Evolutionary conservation across 768 basidiomycete genomes (phyloP).

Genomic region (Trametes villosa): DNA sequence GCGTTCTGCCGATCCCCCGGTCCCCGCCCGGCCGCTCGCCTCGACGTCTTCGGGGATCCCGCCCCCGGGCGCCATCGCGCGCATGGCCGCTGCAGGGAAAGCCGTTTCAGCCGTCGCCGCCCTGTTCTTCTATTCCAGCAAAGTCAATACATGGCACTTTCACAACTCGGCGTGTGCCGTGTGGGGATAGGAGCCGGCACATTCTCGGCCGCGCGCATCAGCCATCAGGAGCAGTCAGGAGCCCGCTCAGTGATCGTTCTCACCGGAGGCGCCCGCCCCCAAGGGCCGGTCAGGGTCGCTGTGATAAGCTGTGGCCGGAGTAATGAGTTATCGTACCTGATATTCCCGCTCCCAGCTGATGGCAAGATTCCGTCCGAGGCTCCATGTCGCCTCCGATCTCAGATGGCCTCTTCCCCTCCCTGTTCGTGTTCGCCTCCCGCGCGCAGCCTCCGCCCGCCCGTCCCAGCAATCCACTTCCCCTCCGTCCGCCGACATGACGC

Average conservation of each 20-base stretch:
- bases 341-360: constrained; percentile 9
- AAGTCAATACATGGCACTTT: not conserved
- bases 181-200: not conserved
- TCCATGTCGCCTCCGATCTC: constrained; percentile 13
- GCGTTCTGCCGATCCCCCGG: constrained; percentile 7
- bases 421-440: not conserved
- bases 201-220: constrained; percentile 18
- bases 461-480: too few relatives aligned
- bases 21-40: not conserved
- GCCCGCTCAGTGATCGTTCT: constrained; percentile 19
- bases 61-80: not conserved
- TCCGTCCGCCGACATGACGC: not conserved
- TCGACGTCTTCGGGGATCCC: not conserved
- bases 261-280: constrained; percentile 11
- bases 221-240: constrained; percentile 12
- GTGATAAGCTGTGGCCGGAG: constrained; percentile 29
- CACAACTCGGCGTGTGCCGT: not conserved
- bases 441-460: not conserved
- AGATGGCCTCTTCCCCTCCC: constrained; percentile 10
- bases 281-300: constrained; percentile 24
- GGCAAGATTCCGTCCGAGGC: constrained; percentile 5
- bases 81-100: not conserved
- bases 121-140: not conserved
- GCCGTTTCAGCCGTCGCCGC: not conserved
- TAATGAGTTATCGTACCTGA: constrained; percentile 24